Percentiles rank a stretch among this genome's conserved stretches.
These are phyloP conservation scores for Suillus subaureus DNA, from an alignment of 768 basidiomycete genomes.

Conservation along the genomic window DNA sequence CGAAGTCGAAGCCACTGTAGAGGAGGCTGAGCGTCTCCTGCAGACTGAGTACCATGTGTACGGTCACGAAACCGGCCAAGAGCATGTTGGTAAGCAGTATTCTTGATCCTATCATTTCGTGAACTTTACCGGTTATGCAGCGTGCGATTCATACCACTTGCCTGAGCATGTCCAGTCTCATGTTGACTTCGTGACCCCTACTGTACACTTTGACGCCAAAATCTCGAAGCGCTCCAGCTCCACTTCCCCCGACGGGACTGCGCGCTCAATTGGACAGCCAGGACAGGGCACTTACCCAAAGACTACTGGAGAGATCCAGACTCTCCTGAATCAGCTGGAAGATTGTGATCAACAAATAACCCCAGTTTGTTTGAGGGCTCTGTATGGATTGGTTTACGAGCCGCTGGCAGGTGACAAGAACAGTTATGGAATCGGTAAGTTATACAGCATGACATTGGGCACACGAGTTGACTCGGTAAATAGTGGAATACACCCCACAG, in stretches of 20 bases:
- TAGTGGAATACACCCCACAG: slow-evolving; percentile 48
- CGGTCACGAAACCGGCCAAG: slow-evolving; percentile 37
- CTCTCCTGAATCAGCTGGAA: slow-evolving; percentile 21
- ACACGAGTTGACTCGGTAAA: neutral
- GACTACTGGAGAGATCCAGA: slow-evolving; percentile 18
- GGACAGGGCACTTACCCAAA: slow-evolving; percentile 9
- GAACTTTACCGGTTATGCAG: slow-evolving; percentile 19
- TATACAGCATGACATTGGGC: neutral
- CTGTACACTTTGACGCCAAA: slow-evolving; percentile 38
- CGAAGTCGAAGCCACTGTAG: slow-evolving; percentile 40
- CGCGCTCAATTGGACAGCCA: slow-evolving; percentile 8
- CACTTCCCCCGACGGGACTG: slow-evolving; percentile 22
- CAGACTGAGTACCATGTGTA: slow-evolving; percentile 48
- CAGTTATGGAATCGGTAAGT: slow-evolving; percentile 40
- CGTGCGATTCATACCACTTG: slow-evolving; percentile 37
- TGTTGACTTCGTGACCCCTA: slow-evolving; percentile 41
- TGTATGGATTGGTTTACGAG: slow-evolving; percentile 38
- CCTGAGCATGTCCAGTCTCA: slow-evolving; percentile 39
- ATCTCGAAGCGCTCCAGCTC: slow-evolving; percentile 28
- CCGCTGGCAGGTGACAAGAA: slow-evolving; percentile 36
- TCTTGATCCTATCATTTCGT: neutral
- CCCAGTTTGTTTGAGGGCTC: slow-evolving; percentile 40
- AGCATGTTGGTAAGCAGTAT: slow-evolving; percentile 38
- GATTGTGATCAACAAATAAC: slow-evolving; percentile 37
- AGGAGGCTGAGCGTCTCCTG: slow-evolving; percentile 44